phyloP scores from a whole-genome alignment of 2,329 filamentous ascomycete species.

The Ramularia collo-cygni region DNA sequence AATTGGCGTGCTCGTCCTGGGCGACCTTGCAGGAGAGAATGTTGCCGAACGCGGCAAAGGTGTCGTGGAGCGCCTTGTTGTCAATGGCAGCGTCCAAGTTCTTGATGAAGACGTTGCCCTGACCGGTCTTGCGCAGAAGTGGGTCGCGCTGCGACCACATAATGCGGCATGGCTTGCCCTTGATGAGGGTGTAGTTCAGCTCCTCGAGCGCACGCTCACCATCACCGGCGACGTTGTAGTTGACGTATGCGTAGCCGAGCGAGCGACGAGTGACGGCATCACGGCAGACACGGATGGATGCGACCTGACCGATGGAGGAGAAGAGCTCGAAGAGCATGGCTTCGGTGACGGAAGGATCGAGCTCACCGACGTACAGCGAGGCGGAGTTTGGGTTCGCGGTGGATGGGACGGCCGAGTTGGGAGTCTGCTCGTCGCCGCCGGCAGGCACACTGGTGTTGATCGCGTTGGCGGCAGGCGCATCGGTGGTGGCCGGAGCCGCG shows the following conservation, averaged over 20 bases:
- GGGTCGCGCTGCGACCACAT: conserved; percentile 99
- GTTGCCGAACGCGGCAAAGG: conserved; percentile 97
- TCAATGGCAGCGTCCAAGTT: conserved; percentile 97
- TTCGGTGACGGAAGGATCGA: conserved; percentile 95
- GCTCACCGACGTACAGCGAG: conserved; percentile 97
- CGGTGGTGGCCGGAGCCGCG: conserved; percentile 62
- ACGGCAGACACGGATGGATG: conserved; percentile 98
- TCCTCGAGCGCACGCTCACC: conserved; percentile 98
- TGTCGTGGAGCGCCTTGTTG: conserved; percentile 99
- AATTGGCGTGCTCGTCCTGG: conserved; percentile 92
- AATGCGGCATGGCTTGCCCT: conserved; percentile 97
- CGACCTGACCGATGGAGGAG: conserved; percentile 97
- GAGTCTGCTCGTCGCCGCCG: conserved; percentile 59
- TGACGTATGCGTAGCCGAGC: conserved; percentile 98
- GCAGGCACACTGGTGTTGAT: conserved; percentile 68
- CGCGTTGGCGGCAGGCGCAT: conserved; percentile 52
- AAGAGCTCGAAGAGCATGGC: conserved; percentile 99
- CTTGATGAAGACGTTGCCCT: conserved; percentile 99
- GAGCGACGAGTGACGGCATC: conserved; percentile 97
- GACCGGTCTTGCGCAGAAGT: conserved; percentile 96
- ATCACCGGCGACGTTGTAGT: conserved; percentile 96
- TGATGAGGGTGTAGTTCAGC: conserved; percentile 99
- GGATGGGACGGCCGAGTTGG: conserved; percentile 62
- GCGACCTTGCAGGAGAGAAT: conserved; percentile 99
- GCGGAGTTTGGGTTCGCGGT: conserved; percentile 74